These are phyloP conservation scores for Fistulinella prunicolor DNA, from an alignment of 768 basidiomycete genomes.

Conservation along the genomic window DNA sequence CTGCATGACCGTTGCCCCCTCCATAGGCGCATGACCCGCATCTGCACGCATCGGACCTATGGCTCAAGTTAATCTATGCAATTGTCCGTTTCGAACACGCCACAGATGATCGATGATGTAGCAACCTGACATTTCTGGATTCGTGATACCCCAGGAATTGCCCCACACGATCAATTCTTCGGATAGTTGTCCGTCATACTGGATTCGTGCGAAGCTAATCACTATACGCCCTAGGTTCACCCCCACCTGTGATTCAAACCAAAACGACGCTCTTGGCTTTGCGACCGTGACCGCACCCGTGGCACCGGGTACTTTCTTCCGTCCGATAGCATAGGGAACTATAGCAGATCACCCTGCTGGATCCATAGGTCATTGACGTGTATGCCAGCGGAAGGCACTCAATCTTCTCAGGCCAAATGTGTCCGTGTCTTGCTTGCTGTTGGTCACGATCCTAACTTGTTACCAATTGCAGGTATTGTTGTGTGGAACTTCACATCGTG, in stretches of 20 bases:
- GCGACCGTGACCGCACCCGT: neutral
- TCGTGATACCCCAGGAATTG: slow-evolving; percentile 1
- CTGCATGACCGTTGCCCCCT: slow-evolving; percentile 3
- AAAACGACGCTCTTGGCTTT: neutral
- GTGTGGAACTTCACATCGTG: neutral
- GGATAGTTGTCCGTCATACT: slow-evolving; percentile 1
- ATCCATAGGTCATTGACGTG: neutral
- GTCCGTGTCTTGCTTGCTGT: slow-evolving; percentile 1
- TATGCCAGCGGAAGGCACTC: slow-evolving; percentile 1
- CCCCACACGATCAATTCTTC: neutral
- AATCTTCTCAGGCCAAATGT: neutral
- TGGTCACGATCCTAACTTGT: neutral
- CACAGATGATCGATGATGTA: slow-evolving; percentile 3
- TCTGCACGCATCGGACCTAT: neutral
- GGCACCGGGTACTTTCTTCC: neutral
- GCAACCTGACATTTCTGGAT: neutral
- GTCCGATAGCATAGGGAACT: neutral
- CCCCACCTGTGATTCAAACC: neutral
- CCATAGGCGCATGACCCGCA: neutral
- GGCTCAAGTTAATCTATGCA: neutral
- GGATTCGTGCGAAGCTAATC: neutral
- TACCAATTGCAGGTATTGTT: neutral
- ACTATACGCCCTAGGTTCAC: neutral
- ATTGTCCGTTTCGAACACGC: neutral
- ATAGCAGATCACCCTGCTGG: neutral